Base-by-base conservation (phyloP, 257 asterid species). In the Dorcoceras hygrometricum region DNA sequence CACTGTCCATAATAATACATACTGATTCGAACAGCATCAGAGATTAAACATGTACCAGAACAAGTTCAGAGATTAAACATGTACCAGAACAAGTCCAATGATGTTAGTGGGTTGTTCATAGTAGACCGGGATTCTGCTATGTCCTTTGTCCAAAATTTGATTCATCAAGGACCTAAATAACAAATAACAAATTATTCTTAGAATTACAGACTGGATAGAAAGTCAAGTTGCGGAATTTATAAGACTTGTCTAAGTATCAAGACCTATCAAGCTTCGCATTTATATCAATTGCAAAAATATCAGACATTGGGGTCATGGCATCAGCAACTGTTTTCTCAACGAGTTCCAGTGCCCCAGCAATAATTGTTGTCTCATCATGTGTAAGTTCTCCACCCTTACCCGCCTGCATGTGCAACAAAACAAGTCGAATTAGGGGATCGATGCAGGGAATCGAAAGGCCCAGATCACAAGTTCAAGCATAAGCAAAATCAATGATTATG, bases 381-480 rank as follows among this genome's bases (percentile, higher is more conserved):
- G 98, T 94, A 72, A 94, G 96, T 68, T 94, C 99, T 74, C 99
- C 99, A 25, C 99, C 99, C 84, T 86, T 94, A 72, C 99, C 99
- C 50, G 99, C 99, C 99, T 94, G 83, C 76, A 76, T 55, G 51
- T 43, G 3, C 51, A 66, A 65, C 63, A 24, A 62, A 75, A 67
- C 27, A 23, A 39, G 39, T 3, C 57, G 31, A 69, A 54, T 50
- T 28, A 53, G 4, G 20, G 48, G 11, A 56, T 51, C 57, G 59
- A 19, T 9, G 62, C 26, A 31, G 62, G 54, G 31, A 65, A 28
- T 24, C 5, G 51, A 11, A 14, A 64, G 66, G 39, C 65, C 71
- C 60, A 55, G 67, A 25, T n/a, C 65, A 65, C 60, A 70, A 62
- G 12, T 18, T 43, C n/a, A 26, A 39, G 12, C 18, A 12, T 12